Percentiles rank a stretch among this genome's conserved stretches.
phyloP scores from a whole-genome alignment of 495 filamentous ascomycete genomes.

The Podospora pseudoanserina region DNA sequence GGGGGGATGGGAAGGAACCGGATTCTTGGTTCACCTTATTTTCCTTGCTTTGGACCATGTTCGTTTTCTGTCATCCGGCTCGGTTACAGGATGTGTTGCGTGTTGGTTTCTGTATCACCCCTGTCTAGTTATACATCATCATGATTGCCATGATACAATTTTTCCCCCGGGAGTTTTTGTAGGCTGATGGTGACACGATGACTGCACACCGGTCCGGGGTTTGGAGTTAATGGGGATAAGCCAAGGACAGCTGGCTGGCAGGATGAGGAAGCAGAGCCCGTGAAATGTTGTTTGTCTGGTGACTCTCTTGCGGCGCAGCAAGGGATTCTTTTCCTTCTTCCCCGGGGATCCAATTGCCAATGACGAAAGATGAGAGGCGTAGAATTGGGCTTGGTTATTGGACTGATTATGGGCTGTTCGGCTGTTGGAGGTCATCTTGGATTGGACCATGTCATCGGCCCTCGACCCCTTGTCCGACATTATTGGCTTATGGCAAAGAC shows the following conservation, averaged over 20 bases:
- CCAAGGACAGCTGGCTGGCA: neutral
- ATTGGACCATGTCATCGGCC: neutral
- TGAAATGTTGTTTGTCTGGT: neutral
- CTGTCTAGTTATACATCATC: neutral
- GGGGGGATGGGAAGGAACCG: neutral
- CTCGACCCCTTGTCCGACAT: neutral
- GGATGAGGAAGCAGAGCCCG: neutral
- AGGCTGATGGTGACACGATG: conserved; percentile 3
- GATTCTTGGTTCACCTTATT: neutral
- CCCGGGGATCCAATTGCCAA: neutral
- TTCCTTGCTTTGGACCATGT: neutral
- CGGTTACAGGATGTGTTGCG: neutral
- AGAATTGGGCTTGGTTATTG: neutral
- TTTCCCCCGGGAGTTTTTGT: neutral
- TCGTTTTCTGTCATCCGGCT: neutral
- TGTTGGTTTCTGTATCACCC: too few relatives aligned
- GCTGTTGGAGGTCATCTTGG: neutral
- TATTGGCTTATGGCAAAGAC: neutral
- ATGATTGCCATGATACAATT: neutral
- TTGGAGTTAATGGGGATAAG: neutral
- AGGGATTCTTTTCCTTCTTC: neutral
- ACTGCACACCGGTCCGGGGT: neutral
- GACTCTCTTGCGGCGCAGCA: neutral
- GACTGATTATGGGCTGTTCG: neutral
- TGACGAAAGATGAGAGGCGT: neutral